Evolutionary conservation across 257 asterid genomes (phyloP).

Genomic region (Salvia rosmarinus): DNA sequence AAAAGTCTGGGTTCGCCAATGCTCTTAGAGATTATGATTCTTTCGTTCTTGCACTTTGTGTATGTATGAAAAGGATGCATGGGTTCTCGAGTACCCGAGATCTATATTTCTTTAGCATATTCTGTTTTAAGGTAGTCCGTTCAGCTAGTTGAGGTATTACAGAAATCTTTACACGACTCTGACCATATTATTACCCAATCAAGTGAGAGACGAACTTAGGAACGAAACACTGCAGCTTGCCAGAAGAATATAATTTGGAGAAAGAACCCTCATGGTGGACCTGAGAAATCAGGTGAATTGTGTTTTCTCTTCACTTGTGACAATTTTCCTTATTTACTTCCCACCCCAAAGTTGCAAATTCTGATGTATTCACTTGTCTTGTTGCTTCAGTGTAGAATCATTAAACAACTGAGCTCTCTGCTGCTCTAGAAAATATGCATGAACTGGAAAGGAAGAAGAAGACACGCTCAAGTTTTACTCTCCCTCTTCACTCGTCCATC

Average conservation of each 20-base stretch:
- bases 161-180: neutral
- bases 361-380: constrained; percentile 24
- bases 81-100: neutral
- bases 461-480: constrained; percentile 63
- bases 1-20: no score
- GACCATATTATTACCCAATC: constrained; percentile 24
- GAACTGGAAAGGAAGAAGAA: constrained; percentile 75
- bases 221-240: constrained; percentile 85
- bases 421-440: constrained; percentile 77
- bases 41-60: neutral
- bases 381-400: constrained; percentile 75
- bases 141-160: constrained; percentile 8
- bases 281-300: constrained; percentile 80
- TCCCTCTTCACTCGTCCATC: constrained; percentile 67
- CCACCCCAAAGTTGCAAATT: neutral
- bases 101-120: constrained; percentile 8
- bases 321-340: neutral
- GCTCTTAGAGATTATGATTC: no score
- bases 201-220: constrained; percentile 81
- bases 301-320: constrained; percentile 21
- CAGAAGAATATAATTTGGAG: constrained; percentile 81
- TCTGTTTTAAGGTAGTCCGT: neutral
- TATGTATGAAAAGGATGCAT: neutral
- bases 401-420: constrained; percentile 84
- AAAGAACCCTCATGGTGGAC: constrained; percentile 83